A percentile compares a stretch with the other conserved stretches of the same genome.
These are phyloP conservation scores for Yamadazyma diddensiae DNA, from an alignment of 1,139 yeast genomes.

Conservation along the genomic window DNA sequence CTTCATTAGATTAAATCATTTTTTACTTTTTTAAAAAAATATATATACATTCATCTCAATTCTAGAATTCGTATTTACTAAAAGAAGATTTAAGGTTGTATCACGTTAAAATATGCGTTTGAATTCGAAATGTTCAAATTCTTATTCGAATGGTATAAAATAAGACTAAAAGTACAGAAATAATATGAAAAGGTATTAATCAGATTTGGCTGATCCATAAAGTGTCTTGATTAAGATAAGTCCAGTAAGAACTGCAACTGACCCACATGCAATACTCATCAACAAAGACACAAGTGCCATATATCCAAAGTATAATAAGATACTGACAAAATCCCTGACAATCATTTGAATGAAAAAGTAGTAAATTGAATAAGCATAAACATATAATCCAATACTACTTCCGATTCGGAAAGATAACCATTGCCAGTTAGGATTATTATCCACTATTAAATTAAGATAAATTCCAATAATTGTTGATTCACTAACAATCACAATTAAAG, in stretches of 20 bases:
- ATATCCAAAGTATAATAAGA: slow-evolving; percentile 67
- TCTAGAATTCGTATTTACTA: background rate
- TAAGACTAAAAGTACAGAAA: no score
- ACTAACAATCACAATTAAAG: slow-evolving; percentile 59
- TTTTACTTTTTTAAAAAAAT: background rate
- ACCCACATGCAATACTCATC: slow-evolving; percentile 72
- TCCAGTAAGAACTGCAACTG: slow-evolving; percentile 68
- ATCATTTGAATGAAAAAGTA: slow-evolving; percentile 57
- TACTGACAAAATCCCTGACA: slow-evolving; percentile 67
- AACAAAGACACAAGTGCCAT: slow-evolving; percentile 62
- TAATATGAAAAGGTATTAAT: no score
- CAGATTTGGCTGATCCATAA: slow-evolving; percentile 58
- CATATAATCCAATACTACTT: slow-evolving; percentile 68
- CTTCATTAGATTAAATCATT: slow-evolving; percentile 75
- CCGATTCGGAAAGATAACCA: slow-evolving; percentile 81
- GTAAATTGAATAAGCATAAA: slow-evolving; percentile 65
- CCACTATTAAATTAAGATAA: slow-evolving; percentile 55
- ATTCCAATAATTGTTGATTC: slow-evolving; percentile 76
- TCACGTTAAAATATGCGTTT: background rate
- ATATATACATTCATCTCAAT: background rate
- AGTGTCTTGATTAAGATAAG: slow-evolving; percentile 56
- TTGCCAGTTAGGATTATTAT: slow-evolving; percentile 73
- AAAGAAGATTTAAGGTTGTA: no score
- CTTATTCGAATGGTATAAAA: no score
- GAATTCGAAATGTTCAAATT: background rate